Base-by-base conservation (phyloP, 2,329 filamentous ascomycete species). In the Aureobasidium namibiae region DNA sequence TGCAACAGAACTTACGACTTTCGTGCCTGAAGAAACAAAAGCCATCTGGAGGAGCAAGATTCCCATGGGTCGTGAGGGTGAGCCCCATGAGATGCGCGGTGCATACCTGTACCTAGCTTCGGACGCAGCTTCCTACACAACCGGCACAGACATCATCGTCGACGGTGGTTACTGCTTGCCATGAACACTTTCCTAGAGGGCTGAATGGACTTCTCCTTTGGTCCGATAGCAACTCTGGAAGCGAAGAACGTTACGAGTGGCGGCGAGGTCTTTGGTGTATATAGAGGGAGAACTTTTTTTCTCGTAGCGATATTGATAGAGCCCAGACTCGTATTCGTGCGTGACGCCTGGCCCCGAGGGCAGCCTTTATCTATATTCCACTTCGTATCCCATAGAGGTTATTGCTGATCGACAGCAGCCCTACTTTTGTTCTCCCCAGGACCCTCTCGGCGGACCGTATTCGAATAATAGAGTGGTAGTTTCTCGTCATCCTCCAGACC, bases 91-190 rank as follows among this genome's bases (percentile, higher is more conserved):
- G 76, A 78, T 95, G 66, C 92, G 92, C 76, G 90, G 89, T 21
- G 87, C 87, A 18, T 95, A 88, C 71, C 74, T 95, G 49, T 94
- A 91, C 73, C 78, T 95, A 60, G 87, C 88, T 18, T 89, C 86
- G 14, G 89, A 95, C 72, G 89, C 89, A 4, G 83, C 86, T n/a
- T 88, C 84, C 57, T 95, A 90, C 74, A 90, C 87, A 18, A 95
- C 89, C 9, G 90, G 84, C 0, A 60, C 65, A 65, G 67, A 75
- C 60, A 78, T 94, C 61, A 75, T 89, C 63, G 82, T 92, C 49
- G 89, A 94, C 70, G 59, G 59, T 10, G 59, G 59, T 9, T 61
- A 61, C 50, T 53, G 49, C 33, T 42, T 60, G 23, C 59, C 59
- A 1, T 60, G 14, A 60, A 33, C 36, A 41, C 52, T 31, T 38